These are phyloP conservation scores for Naumovozyma castellii DNA, from an alignment of 805 yeast species.

Conservation along the genomic window DNA sequence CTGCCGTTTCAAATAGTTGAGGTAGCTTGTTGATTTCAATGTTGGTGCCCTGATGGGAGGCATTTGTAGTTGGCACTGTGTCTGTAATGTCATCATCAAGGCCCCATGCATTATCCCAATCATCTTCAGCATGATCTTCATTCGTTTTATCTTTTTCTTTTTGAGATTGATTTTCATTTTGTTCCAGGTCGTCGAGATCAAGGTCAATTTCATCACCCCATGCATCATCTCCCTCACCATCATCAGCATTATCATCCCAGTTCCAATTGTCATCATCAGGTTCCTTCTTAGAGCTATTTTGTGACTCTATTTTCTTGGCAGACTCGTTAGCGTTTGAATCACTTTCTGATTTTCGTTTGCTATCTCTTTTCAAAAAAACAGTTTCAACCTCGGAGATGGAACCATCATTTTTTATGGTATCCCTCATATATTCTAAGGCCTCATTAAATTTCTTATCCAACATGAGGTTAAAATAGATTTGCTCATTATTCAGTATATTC, in stretches of 20 bases:
- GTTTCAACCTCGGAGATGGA: not conserved
- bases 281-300: not conserved
- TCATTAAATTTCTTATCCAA: slow-evolving; percentile 20
- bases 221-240: slow-evolving; percentile 9
- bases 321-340: no score
- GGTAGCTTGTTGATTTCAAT: slow-evolving; percentile 17
- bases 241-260: slow-evolving; percentile 15
- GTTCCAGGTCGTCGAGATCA: slow-evolving; percentile 9
- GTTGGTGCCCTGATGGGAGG: not conserved
- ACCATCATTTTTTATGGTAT: slow-evolving; percentile 6
- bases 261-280: slow-evolving; percentile 16
- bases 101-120: slow-evolving; percentile 22
- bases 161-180: not conserved
- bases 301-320: not conserved
- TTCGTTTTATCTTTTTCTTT: not conserved
- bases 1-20: slow-evolving; percentile 5
- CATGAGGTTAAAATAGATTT: slow-evolving; percentile 16
- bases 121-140: slow-evolving; percentile 4
- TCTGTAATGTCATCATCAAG: slow-evolving; percentile 11
- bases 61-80: not conserved
- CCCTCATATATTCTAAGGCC: slow-evolving; percentile 11
- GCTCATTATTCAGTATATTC: slow-evolving; percentile 15
- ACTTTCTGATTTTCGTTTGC: not conserved
- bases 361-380: not conserved
- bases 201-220: slow-evolving; percentile 16